These are phyloP conservation scores for Xerocomus spinulosus DNA, from an alignment of 768 basidiomycete species.

Conservation along the genomic window DNA sequence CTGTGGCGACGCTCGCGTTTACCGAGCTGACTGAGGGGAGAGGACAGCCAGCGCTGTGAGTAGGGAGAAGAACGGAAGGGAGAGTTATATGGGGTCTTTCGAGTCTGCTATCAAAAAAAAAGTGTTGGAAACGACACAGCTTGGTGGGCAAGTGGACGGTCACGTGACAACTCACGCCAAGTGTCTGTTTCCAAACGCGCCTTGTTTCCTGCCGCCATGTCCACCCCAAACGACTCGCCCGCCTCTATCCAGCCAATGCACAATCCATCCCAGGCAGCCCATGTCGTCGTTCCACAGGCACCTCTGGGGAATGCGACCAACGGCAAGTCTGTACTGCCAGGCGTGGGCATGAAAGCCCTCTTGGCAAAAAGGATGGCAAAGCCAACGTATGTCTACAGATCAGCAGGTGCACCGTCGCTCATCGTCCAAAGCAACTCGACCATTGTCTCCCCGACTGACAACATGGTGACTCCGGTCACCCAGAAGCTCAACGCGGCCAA, in stretches of 20 bases:
- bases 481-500: constrained; percentile 87
- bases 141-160: too few relatives aligned
- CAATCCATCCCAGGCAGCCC: constrained; percentile 76
- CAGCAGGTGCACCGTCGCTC: constrained; percentile 1
- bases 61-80: neutral
- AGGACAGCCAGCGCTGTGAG: constrained; percentile 15
- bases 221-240: constrained; percentile 68
- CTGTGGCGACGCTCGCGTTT: constrained; percentile 27
- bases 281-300: constrained; percentile 73
- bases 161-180: constrained; percentile 31
- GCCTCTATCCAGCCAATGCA: constrained; percentile 76
- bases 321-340: constrained; percentile 50
- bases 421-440: constrained; percentile 64
- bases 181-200: constrained; percentile 3
- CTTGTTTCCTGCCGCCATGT: constrained; percentile 39
- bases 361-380: constrained; percentile 93
- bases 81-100: neutral
- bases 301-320: constrained; percentile 67
- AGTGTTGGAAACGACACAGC: too few relatives aligned
- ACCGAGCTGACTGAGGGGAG: constrained; percentile 25
- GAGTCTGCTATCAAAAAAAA: too few relatives aligned
- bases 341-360: constrained; percentile 87
- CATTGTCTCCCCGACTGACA: constrained; percentile 91
- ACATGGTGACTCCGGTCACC: constrained; percentile 88
- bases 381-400: constrained; percentile 55